phyloP scores from a whole-genome alignment of 2,329 filamentous ascomycete genomes.

The Pseudocercospora macadamiae region DNA sequence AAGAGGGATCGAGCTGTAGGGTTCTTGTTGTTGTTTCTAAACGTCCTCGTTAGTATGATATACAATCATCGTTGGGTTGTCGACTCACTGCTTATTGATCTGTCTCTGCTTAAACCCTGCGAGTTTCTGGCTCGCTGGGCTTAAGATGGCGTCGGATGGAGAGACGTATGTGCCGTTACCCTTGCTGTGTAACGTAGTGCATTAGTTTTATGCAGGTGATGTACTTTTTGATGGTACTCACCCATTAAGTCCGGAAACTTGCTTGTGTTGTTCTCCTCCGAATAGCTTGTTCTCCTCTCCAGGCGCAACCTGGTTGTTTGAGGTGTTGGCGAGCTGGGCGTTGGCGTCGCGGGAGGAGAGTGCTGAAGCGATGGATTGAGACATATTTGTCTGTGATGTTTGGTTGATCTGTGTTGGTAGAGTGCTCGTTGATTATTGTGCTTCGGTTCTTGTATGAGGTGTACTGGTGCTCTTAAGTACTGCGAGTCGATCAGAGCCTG shows the following conservation, averaged over 20 bases:
- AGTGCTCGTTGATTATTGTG: background rate
- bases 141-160: constrained; percentile 87
- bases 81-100: constrained; percentile 62
- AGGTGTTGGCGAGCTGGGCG: constrained; percentile 26
- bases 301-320: constrained; percentile 6
- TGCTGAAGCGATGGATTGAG: constrained; percentile 27
- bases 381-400: constrained; percentile 14
- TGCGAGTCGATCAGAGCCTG: background rate
- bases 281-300: constrained; percentile 27
- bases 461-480: too few relatives aligned
- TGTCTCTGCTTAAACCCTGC: constrained; percentile 79
- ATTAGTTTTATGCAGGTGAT: background rate
- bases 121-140: constrained; percentile 81
- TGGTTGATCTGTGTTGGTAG: background rate
- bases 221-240: background rate
- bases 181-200: constrained; percentile 18
- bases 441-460: background rate
- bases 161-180: constrained; percentile 66
- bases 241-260: constrained; percentile 19
- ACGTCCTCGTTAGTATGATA: background rate
- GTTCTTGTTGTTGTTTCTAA: constrained; percentile 22
- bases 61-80: background rate
- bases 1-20: constrained; percentile 30
- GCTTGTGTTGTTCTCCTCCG: constrained; percentile 28
- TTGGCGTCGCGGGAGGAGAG: constrained; percentile 32